phyloP scores from a whole-genome alignment of 495 filamentous ascomycete genomes.

The Apodospora peruviana region DNA sequence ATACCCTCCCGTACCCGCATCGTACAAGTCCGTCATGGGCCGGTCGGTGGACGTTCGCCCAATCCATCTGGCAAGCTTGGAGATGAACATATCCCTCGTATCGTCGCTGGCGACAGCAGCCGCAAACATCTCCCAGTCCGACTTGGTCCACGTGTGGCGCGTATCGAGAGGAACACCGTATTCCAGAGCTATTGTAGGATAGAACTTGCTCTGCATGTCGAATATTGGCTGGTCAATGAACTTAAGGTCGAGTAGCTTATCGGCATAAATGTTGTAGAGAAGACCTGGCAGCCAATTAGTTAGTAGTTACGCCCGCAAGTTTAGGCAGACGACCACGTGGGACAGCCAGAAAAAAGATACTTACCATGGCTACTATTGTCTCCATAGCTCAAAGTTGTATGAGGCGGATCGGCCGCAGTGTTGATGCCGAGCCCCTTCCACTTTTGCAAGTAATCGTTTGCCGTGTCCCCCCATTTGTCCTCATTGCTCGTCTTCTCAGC shows the following conservation, averaged over 20 bases:
- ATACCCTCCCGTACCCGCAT: conserved; percentile 55
- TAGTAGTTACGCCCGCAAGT: conserved; percentile 46
- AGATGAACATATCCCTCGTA: conserved; percentile 62
- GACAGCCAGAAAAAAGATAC: neutral
- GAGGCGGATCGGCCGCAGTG: conserved; percentile 54
- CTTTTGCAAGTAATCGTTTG: conserved; percentile 64
- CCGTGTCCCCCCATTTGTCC: conserved; percentile 59
- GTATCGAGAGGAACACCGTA: conserved; percentile 84
- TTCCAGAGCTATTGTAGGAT: conserved; percentile 62
- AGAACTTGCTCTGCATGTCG: conserved; percentile 74
- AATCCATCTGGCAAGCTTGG: conserved; percentile 69
- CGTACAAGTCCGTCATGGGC: conserved; percentile 76
- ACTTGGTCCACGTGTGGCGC: conserved; percentile 77
- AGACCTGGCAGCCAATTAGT: conserved; percentile 52
- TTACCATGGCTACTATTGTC: conserved; percentile 34
- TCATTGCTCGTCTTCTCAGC: conserved; percentile 56
- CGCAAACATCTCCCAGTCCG: conserved; percentile 84
- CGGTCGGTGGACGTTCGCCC: conserved; percentile 65
- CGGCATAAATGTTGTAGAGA: conserved; percentile 84
- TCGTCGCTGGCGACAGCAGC: conserved; percentile 61
- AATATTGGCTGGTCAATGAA: conserved; percentile 69
- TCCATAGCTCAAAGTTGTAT: conserved; percentile 65
- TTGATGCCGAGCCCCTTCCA: conserved; percentile 75
- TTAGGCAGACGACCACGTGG: no score
- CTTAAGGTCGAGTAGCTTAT: conserved; percentile 65